Base-by-base conservation (phyloP, 2,329 filamentous ascomycete species). In the Penicillium sp. region DNA sequence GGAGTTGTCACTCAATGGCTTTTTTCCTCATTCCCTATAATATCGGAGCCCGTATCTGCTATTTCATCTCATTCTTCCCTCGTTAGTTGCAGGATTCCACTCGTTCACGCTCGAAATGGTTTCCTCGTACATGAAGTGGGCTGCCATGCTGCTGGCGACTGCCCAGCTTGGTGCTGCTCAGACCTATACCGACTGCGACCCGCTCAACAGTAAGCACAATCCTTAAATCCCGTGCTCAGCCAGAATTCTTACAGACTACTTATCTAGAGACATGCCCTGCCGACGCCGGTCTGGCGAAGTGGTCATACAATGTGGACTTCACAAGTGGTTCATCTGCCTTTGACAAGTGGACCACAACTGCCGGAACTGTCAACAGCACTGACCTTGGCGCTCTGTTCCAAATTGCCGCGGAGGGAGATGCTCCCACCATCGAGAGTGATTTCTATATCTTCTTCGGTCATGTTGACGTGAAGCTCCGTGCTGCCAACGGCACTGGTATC, bases 381-480 rank as follows among this genome's bases (percentile, higher is more conserved):
- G 66, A 78, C n/a, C 81, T 90, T 65, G 94, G 94, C 61, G 91
- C 84, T 8, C 28, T 29, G 2, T 29, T 29, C 28, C 23, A 84
- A 84, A 39, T 95, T 99, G 75, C 82, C 33, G 76, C 85, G 68
- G 80, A 85, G 45, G 91, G 92, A 56, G 89, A 97, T 67, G 85
- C 92, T 2, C 94, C 94, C 0, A 90, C 92, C 69, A 84, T 99
- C 56, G 81, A 83, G 59, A 95, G 90, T 57, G 83, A 93, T 65
- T 96, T 95, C 81, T 96, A 96, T 80, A 95, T 99, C 77, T 96
- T 99, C 90, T 99, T 96, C 71, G 94, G 94, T 62, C 88, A 86
- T 58, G 87, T 95, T 68, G 88, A 95, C 60, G 83, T 96, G 61
- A 86, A 84, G 46, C 81, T 96, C 80, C 91, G 92, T 75, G 85